Base-by-base conservation (phyloP, 1,284 basidiomycete genomes). In the Trametes sp. region DNA sequence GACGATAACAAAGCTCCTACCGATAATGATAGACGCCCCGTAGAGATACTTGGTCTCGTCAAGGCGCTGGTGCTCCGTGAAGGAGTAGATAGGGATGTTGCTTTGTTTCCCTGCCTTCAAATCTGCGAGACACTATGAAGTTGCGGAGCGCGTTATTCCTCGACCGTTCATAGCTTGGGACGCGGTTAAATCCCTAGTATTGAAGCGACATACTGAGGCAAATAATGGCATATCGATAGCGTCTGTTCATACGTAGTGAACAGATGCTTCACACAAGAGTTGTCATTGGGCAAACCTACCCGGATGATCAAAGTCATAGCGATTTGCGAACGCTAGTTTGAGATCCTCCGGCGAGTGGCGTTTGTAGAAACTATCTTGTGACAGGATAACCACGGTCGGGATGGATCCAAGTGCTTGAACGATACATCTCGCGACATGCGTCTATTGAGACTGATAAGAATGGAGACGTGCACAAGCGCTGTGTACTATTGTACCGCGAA, bases 281-380 rank as follows among this genome's bases (percentile, higher is more conserved):
- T 19, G n/a, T 35, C 13, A 26, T n/a, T 5, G 36, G 21, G 28
- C 10, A 26, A 5, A 53, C 56, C 9, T 3, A 69, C 68, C 65
- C 56, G 97, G 97, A 71, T 96, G 94, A 73, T 98, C 97, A 76
- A 98, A 93, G 75, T 98, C 96, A 67, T 93, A 86, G 63, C 91
- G 82, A 71, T 90, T 96, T n/a, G 87, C 84, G 75, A 94, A 91
- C 0, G 97, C 97, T 16, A 92, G 81, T 26, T 82, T 83, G 23
- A 94, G 81, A 77, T 98, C 89, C 71, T 96, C 93, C 1, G 84
- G 82, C 0, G 85, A 85, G 69, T 96, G 92, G 31, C 82, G 80
- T 70, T 91, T 94, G 80, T 99, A 98, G 78, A 98, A 99, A 70
- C 94, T 92, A 76, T 98, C 96, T 89, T 97, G 79, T 54, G 92